Base-by-base conservation (phyloP, 1,284 basidiomycete genomes). In the Boletellus deceptivus region DNA sequence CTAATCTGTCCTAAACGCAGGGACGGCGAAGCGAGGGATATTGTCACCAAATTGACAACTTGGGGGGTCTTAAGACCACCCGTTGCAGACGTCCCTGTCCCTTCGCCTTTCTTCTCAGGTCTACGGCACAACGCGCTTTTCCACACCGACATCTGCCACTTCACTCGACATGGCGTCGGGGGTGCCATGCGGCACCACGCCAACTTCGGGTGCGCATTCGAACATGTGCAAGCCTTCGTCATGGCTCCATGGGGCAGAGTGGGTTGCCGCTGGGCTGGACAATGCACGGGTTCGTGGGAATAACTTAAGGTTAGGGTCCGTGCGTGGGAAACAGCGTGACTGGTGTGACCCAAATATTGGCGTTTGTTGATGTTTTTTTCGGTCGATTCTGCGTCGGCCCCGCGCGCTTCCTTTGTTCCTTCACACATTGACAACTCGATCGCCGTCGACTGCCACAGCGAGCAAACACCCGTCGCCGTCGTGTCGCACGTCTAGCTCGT, bases 401-500 rank as follows among this genome's bases (percentile, higher is more conserved):
- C 72, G 72, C 70, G 72, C 70, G 72, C 72, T 70, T 69, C 68
- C 69, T 71, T 67, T 70, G 56, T 65, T 70, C 70, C 63, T 72
- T 71, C 69, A 71, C 69, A 71, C 70, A 60, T 69, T 70, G 70
- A 71, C 67, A 70, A 69, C 59, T 66, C 53, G 64, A 68, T 65
- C 69, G 64, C 68, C 66, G 62, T 60, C 59, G 69, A 69, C 68
- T 57, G 43, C 54, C 56, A 54, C 64, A 69, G 58, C 58, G 69
- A 59, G 55, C 64, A 62, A 61, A 54, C 59, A 55, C 56, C 50
- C 54, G 49, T 57, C 59, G 59, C 64, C 68, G 58, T 58, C 61
- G 69, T 62, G 58, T 50, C 51, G 53, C 65, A 64, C 71, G 61
- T 61, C 60, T 49, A 56, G 54, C 59, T 53, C 34, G 20, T 43